These are phyloP conservation scores for Lachancea lanzarotensis DNA, from an alignment of 805 yeast species.

Conservation along the genomic window DNA sequence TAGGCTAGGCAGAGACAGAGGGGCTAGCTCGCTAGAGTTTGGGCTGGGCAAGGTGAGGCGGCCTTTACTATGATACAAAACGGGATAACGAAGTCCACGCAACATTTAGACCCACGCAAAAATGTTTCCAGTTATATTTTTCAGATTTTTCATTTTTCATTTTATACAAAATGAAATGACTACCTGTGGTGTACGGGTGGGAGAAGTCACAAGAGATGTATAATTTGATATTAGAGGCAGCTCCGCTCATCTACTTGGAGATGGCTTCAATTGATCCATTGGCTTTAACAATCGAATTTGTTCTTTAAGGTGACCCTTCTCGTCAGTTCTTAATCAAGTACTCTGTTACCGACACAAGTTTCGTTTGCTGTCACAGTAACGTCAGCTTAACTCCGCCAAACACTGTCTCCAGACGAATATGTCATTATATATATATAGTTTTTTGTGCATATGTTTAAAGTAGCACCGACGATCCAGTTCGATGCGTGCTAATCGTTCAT, in stretches of 20 bases:
- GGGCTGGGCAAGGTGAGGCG: too few relatives aligned
- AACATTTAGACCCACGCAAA: not conserved
- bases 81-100: too few relatives aligned
- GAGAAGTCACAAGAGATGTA: not conserved
- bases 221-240: too few relatives aligned
- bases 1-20: constrained; percentile 1
- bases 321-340: too few relatives aligned
- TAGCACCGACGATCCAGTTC: not conserved
- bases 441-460: constrained; percentile 2
- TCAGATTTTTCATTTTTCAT: not conserved
- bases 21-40: not conserved
- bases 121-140: not conserved
- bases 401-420: not conserved
- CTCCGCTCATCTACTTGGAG: too few relatives aligned
- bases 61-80: too few relatives aligned
- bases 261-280: too few relatives aligned
- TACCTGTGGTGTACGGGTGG: not conserved
- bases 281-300: too few relatives aligned
- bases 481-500: not conserved
- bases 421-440: constrained; percentile 2
- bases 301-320: too few relatives aligned
- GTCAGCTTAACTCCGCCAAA: too few relatives aligned
- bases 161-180: not conserved
- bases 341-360: too few relatives aligned
- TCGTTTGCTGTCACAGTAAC: too few relatives aligned